phyloP scores from a whole-genome alignment of 768 basidiomycete genomes.

The Lentinula edodes region DNA sequence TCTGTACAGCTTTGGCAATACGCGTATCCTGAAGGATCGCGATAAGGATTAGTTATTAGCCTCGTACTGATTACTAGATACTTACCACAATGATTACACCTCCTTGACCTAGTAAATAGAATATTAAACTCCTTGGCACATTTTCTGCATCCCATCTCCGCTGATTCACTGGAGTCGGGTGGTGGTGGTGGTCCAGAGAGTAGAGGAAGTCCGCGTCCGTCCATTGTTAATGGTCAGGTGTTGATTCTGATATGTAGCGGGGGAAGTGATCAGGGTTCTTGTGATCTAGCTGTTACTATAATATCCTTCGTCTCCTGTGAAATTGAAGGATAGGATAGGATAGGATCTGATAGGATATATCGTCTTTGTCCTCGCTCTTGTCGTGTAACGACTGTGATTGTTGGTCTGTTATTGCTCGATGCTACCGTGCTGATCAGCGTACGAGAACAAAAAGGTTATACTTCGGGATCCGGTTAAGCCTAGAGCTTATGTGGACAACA shows the following conservation, averaged over 20 bases:
- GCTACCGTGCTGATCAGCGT: not conserved
- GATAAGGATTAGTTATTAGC: not conserved
- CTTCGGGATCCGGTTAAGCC: not conserved
- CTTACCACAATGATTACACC: slow-evolving; percentile 72
- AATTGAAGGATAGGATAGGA: too few species aligned
- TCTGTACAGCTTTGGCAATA: slow-evolving; percentile 75
- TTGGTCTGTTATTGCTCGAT: not conserved
- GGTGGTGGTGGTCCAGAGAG: slow-evolving; percentile 67
- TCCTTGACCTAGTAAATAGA: slow-evolving; percentile 56
- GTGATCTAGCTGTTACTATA: too few species aligned
- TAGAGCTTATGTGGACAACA: not conserved
- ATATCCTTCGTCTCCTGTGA: too few species aligned
- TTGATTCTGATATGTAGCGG: not conserved
- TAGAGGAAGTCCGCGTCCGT: slow-evolving; percentile 41
- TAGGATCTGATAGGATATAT: too few species aligned
- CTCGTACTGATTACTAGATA: not conserved
- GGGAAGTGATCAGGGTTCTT: too few species aligned
- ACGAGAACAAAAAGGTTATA: not conserved
- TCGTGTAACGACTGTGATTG: not conserved
- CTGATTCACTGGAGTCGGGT: slow-evolving; percentile 20
- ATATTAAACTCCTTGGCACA: slow-evolving; percentile 72
- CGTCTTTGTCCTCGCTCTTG: not conserved
- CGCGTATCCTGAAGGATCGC: slow-evolving; percentile 44
- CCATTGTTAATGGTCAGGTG: not conserved
- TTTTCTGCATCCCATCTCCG: slow-evolving; percentile 49